A percentile compares a stretch with the other conserved stretches of the same genome.
These are phyloP conservation scores for Microsporum audouinii DNA, from an alignment of 2,329 filamentous ascomycete genomes.

Conservation along the genomic window DNA sequence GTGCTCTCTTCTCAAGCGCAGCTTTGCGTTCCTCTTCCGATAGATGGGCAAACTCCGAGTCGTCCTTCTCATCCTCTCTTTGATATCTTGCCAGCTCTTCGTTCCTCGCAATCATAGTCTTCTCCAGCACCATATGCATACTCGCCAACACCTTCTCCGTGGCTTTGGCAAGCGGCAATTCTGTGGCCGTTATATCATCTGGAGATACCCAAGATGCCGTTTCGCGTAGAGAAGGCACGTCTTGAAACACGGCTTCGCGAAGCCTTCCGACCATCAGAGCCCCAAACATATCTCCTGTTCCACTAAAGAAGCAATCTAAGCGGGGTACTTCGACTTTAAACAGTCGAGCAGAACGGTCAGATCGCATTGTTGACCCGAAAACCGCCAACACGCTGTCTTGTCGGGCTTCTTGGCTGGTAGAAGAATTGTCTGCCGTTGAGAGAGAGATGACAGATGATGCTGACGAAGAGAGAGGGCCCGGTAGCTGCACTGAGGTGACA, in stretches of 20 bases:
- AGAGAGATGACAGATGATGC: constrained; percentile 22
- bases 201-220: constrained; percentile 62
- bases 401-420: constrained; percentile 28
- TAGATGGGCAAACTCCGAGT: constrained; percentile 7
- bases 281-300: constrained; percentile 97
- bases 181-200: constrained; percentile 55
- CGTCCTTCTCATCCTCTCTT: constrained; percentile 15
- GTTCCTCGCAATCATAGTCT: constrained; percentile 55
- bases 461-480: constrained; percentile 40
- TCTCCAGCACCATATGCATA: constrained; percentile 75
- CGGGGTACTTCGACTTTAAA: constrained; percentile 81
- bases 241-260: constrained; percentile 64
- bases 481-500: constrained; percentile 75
- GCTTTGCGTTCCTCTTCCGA: constrained; percentile 35
- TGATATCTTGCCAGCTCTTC: constrained; percentile 43
- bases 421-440: constrained; percentile 14
- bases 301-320: constrained; percentile 88
- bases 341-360: constrained; percentile 57
- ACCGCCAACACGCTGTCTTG: constrained; percentile 47
- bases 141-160: constrained; percentile 78
- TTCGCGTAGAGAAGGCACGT: constrained; percentile 38
- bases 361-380: constrained; percentile 61
- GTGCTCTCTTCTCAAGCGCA: constrained; percentile 45
- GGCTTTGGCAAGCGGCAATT: constrained; percentile 72
- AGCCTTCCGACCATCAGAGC: constrained; percentile 79